phyloP scores from a whole-genome alignment of 352 stramenopile genomes.

The Phytophthora litchii region DNA sequence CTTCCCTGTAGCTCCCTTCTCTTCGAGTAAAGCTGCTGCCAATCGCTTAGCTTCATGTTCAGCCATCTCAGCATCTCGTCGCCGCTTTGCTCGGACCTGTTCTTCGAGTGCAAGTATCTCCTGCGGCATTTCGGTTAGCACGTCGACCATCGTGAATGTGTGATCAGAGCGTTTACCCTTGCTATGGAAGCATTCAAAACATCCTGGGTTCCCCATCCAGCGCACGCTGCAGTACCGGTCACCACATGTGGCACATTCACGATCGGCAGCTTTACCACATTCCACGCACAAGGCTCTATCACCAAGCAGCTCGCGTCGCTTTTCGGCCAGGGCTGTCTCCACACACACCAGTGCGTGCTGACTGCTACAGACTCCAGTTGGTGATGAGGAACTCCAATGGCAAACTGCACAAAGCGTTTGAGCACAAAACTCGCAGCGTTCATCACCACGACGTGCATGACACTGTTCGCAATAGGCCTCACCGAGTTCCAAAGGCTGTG shows the following conservation, averaged over 20 bases:
- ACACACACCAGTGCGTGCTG: slow-evolving; percentile 57
- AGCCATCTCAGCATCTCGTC: slow-evolving; percentile 53
- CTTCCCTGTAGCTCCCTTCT: slow-evolving; percentile 22
- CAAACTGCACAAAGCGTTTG: slow-evolving; percentile 65
- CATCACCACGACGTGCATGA: slow-evolving; percentile 52
- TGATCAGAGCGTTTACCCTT: slow-evolving; percentile 75
- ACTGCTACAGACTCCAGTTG: slow-evolving; percentile 26
- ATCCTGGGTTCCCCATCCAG: slow-evolving; percentile 86
- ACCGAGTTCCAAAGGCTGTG: slow-evolving; percentile 46
- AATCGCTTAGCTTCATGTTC: slow-evolving; percentile 60
- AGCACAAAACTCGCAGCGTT: slow-evolving; percentile 60
- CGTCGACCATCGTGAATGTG: slow-evolving; percentile 41
- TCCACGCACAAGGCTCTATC: slow-evolving; percentile 71
- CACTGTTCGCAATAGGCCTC: slow-evolving; percentile 76
- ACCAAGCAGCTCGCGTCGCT: slow-evolving; percentile 54
- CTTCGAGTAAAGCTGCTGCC: slow-evolving; percentile 47
- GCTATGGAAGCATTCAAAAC: slow-evolving; percentile 82
- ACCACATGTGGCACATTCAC: slow-evolving; percentile 62
- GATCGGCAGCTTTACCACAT: slow-evolving; percentile 75
- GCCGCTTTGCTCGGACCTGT: slow-evolving; percentile 56
- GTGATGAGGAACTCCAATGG: slow-evolving; percentile 38
- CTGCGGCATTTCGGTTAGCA: slow-evolving; percentile 34
- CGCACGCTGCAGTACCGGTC: slow-evolving; percentile 85
- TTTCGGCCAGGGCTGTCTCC: slow-evolving; percentile 65
- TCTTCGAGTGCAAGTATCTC: slow-evolving; percentile 68